A percentile compares a stretch with the other conserved stretches of the same genome.
Evolutionary conservation across 345 rosid genomes (phyloP).

Genomic region (Citrus medica): DNA sequence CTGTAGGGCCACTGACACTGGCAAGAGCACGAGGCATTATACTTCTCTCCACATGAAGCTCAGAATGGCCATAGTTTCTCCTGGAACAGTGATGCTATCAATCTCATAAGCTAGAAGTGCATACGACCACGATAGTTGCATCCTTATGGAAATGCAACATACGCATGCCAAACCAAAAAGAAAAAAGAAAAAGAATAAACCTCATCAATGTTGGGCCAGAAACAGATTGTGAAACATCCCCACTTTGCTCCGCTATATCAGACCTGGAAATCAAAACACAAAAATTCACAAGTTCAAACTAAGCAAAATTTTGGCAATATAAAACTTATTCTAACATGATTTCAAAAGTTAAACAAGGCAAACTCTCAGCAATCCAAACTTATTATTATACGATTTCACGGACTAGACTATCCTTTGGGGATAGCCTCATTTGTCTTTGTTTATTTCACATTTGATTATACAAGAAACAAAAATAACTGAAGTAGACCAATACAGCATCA

Average conservation of each 20-base stretch:
- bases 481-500: no score
- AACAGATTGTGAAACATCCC: slow-evolving; percentile 62
- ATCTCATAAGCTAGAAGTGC: slow-evolving; percentile 10
- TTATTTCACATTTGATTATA: neutral
- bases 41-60: slow-evolving; percentile 67
- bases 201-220: slow-evolving; percentile 57
- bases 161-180: neutral
- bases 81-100: slow-evolving; percentile 33
- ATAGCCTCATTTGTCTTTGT: neutral
- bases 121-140: neutral
- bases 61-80: slow-evolving; percentile 60
- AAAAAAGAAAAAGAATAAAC: slow-evolving; percentile 19
- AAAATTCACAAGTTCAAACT: neutral
- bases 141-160: neutral
- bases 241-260: slow-evolving; percentile 97
- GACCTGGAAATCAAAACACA: slow-evolving; percentile 46
- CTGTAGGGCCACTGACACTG: slow-evolving; percentile 64
- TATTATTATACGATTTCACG: neutral
- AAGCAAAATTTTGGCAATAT: neutral
- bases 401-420: neutral
- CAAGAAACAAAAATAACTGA: neutral
- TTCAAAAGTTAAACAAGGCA: neutral
- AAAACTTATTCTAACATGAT: neutral
- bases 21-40: slow-evolving; percentile 41
- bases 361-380: neutral